Percentiles rank a stretch among this genome's conserved stretches.
Conservation (phyloP, 2,329 filamentous ascomycete genomes). For the Ophidiomyces ophidiicola region DNA sequence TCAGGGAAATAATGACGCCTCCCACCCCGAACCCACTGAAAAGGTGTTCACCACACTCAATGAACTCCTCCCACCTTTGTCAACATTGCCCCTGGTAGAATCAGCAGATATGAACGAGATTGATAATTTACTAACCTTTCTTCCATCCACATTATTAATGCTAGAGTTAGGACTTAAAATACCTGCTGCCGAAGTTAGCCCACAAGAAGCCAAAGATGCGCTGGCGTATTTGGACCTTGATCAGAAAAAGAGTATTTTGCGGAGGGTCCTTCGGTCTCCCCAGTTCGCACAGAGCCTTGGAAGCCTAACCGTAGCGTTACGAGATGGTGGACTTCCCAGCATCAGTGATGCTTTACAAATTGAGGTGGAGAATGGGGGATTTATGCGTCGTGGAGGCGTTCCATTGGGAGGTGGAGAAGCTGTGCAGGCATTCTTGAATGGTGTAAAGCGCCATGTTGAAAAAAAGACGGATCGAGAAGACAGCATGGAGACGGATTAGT, state of each 20-base stretch:
- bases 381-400: constrained; percentile 63
- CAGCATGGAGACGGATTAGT: constrained; percentile 35
- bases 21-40: constrained; percentile 40
- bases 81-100: constrained; percentile 66
- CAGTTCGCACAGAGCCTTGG: constrained; percentile 81
- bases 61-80: constrained; percentile 67
- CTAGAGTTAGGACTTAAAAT: constrained; percentile 57
- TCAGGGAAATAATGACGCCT: constrained; percentile 35
- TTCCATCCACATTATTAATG: constrained; percentile 68
- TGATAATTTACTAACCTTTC: constrained; percentile 61
- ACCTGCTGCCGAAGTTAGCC: constrained; percentile 47
- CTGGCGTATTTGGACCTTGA: constrained; percentile 58
- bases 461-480: constrained; percentile 32
- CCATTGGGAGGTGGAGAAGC: constrained; percentile 80
- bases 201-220: constrained; percentile 58
- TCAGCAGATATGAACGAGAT: constrained; percentile 52
- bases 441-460: constrained; percentile 68
- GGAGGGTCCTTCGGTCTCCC: constrained; percentile 72
- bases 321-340: constrained; percentile 80
- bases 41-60: constrained; percentile 70
- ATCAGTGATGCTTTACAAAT: constrained; percentile 77
- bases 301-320: constrained; percentile 73
- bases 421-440: constrained; percentile 81
- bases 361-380: constrained; percentile 71
- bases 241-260: constrained; percentile 70